phyloP scores from a whole-genome alignment of 352 stramenopile species.

The Globisporangium mamillatum region DNA sequence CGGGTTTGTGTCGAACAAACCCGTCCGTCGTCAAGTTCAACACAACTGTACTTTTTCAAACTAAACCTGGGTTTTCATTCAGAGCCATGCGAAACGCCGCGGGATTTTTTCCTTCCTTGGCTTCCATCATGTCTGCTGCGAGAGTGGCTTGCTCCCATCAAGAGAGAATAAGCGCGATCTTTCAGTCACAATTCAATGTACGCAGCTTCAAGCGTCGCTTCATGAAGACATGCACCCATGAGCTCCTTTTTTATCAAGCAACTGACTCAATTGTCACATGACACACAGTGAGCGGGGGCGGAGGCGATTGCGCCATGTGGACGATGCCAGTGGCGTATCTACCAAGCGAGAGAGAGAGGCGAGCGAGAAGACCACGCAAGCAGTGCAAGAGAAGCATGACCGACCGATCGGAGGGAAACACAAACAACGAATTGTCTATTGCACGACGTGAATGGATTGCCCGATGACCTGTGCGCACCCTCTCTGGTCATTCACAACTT shows the following conservation, averaged over 20 bases:
- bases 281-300: not conserved
- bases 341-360: not conserved
- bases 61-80: not conserved
- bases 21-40: not conserved
- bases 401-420: not conserved
- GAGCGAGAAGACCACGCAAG: not conserved
- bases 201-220: not conserved
- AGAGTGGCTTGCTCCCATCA: not conserved
- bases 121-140: constrained; percentile 1
- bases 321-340: not conserved
- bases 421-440: not conserved
- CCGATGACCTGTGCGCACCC: not conserved
- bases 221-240: not conserved
- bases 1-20: not conserved
- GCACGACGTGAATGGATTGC: not conserved
- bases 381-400: not conserved
- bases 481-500: not conserved
- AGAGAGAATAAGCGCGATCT: not conserved
- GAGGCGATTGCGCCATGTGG: not conserved
- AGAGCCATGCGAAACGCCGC: constrained; percentile 1
- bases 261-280: not conserved
- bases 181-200: not conserved
- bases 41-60: not conserved
- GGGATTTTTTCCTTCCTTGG: not conserved
- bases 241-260: not conserved